Base-by-base conservation (phyloP, 768 basidiomycete genomes). In the Phallus indusiatus region DNA sequence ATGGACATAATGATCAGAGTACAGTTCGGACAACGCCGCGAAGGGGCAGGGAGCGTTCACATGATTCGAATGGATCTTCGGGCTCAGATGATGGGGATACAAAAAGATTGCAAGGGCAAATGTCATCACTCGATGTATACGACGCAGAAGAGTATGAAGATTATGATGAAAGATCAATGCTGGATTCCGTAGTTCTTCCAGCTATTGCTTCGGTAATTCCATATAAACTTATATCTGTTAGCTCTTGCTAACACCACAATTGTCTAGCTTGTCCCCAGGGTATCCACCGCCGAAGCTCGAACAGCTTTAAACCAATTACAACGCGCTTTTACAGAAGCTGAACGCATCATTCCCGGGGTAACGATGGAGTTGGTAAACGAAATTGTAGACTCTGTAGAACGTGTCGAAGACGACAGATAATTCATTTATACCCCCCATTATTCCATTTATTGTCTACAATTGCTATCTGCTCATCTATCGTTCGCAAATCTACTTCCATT, bases 281-380 rank as follows among this genome's bases (percentile, higher is more conserved):
- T 98, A 21, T 86, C 90, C 0, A 89, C 92, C n/a, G 87, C 90
- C 65, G 93, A 96, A 70, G 92, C 93, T 9, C 81, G 90, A 60
- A 80, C 90, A 28, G 88, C 90, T 18, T 78, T 99, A 54, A 88
- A 86, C 60, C 81, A 88, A 53, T 77, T 98, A 11, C 90, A 96
- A 64, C 81, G 89, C 33, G 94, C 96, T 2, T 94, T 97, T 67
- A 90, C 90, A 24, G 92, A 96, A 28, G 94, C 94, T 12, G 96
- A 99, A 74, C 80, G 89, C 61, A 86, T 92, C 58, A 96, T 98
- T 64, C 96, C 96, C 8, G 96, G 96, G 5, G 85, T 99, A 33
- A 90, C 93, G 21, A 75, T 89, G 73, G 95, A 95, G 61, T 78
- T 97, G 53, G 89, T 96, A 56, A 89, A 91, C 67, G 94, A 96